A percentile compares a stretch with the other conserved stretches of the same genome.
Conservation (phyloP, 2,329 filamentous ascomycete genomes). For the Lachnellula suecica region DNA sequence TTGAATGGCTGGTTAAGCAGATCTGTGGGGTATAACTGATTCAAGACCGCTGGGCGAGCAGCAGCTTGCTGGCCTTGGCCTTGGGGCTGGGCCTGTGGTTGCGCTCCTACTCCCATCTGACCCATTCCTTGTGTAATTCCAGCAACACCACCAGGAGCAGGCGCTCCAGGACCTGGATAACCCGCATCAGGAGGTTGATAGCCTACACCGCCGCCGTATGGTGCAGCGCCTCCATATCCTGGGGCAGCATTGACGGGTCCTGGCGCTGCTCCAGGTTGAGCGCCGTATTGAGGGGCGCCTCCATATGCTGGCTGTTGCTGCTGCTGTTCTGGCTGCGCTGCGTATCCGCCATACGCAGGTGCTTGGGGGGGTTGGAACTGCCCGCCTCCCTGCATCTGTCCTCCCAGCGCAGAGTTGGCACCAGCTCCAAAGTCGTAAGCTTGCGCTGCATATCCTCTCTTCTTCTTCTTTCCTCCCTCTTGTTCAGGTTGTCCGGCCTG, state of each 20-base stretch:
- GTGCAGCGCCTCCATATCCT: constrained; percentile 31
- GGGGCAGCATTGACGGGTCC: constrained; percentile 36
- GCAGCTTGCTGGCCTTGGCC: constrained; percentile 49
- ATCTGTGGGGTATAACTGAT: constrained; percentile 90
- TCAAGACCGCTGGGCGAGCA: constrained; percentile 59
- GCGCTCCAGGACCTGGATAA: constrained; percentile 56
- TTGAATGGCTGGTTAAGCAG: constrained; percentile 92
- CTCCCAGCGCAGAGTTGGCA: constrained; percentile 72
- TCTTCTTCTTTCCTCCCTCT: constrained; percentile 72
- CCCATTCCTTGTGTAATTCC: constrained; percentile 83
- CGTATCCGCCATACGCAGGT: constrained; percentile 37
- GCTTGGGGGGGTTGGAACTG: constrained; percentile 40
- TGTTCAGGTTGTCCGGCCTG: constrained; percentile 37
- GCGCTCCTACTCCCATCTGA: constrained; percentile 61
- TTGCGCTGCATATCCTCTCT: constrained; percentile 89
- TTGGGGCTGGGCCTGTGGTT: constrained; percentile 44
- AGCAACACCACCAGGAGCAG: constrained; percentile 47
- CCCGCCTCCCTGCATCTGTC: constrained; percentile 60
- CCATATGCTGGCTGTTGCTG: constrained; percentile 30
- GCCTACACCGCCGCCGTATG: constrained; percentile 46
- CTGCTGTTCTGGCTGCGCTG: constrained; percentile 26
- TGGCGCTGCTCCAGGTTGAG: constrained; percentile 37
- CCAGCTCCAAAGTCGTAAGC: constrained; percentile 91
- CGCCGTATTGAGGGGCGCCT: constrained; percentile 29
- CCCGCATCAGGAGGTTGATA: constrained; percentile 69